A percentile compares a stretch with the other conserved stretches of the same genome.
phyloP scores from a whole-genome alignment of 306 rosid genomes.

The Castanea crenata region DNA sequence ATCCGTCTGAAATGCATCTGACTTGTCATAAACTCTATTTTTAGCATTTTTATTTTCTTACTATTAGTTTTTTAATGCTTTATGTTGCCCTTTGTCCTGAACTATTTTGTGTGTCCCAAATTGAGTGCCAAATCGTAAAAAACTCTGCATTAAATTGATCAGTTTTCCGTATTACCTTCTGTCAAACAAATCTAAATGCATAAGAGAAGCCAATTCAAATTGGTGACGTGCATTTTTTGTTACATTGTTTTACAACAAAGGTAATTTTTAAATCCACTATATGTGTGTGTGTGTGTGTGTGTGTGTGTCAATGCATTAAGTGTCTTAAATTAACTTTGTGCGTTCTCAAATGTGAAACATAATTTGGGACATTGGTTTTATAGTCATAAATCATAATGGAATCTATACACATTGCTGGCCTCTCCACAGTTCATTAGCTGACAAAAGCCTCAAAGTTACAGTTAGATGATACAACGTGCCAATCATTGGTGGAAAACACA shows the following conservation, averaged over 20 bases:
- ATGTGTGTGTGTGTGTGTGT: too few relatives aligned
- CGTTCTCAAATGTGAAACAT: neutral
- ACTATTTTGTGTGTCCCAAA: neutral
- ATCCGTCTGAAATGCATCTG: neutral
- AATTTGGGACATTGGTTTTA: neutral
- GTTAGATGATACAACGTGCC: neutral
- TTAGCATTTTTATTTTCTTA: neutral
- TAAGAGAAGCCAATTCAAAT: neutral
- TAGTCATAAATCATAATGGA: neutral
- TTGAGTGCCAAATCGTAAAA: neutral
- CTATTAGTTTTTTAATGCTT: neutral
- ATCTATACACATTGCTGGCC: neutral
- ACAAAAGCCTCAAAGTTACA: neutral
- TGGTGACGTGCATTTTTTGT: neutral
- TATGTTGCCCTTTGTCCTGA: neutral
- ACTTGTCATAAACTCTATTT: neutral
- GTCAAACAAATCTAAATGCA: neutral
- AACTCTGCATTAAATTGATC: too few relatives aligned
- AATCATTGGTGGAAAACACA: neutral
- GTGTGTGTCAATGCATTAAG: neutral
- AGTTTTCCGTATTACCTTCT: neutral
- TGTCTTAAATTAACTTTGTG: neutral
- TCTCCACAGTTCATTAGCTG: neutral
- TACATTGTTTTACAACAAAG: neutral
- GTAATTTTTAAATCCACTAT: neutral